Evolutionary conservation across 805 yeast genomes (phyloP), one percentile per base, ranked within the genome.

Genomic region (Lipomyces kockii): DNA sequence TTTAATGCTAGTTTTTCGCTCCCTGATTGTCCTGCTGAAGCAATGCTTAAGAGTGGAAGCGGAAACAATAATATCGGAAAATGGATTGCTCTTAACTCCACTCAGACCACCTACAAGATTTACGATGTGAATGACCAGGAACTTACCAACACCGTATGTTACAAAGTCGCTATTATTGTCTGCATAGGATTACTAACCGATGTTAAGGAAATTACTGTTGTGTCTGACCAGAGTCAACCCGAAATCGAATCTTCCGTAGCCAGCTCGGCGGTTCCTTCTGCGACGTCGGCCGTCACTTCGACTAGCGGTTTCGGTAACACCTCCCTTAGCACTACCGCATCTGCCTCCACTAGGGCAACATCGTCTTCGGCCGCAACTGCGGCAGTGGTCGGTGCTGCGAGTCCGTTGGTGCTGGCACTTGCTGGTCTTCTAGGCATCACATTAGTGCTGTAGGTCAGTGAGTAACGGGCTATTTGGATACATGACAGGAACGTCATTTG

Each of bases 41-140:
- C 73, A 52, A 68, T 80, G 68, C 72, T 80, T 62, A 65, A 72
- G 64, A 73, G 75, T 39, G 82, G 82, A 25, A 78, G 79, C 29
- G 82, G 81, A 3, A 78, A 79, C 75, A 66, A 65, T 52, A 80
- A 80, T 66, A 64, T 78, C 29, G 82, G 82, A 35, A 68, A 75
- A 67, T 73, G 79, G 61, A 72, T 76, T 58, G 63, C 69, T 39
- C 64, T 78, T 12, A 65, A 72, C 63, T 60, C 63, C 46, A 68
- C 76, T 25, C 62, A 66, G n/a, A 71, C 77, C 52, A 74, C 74
- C 49, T 76, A 74, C 72, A 70, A 66, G 46, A 72, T 80, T 67
- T 70, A 72, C 64, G 79, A 78, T 62, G 63, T 69, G 43, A 66
- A 71, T 43, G 79, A 80, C 49, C 70, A 75, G 60, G 66, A 69